Conservation (phyloP, 768 basidiomycete genomes). For the Phaeotremella skinneri region DNA sequence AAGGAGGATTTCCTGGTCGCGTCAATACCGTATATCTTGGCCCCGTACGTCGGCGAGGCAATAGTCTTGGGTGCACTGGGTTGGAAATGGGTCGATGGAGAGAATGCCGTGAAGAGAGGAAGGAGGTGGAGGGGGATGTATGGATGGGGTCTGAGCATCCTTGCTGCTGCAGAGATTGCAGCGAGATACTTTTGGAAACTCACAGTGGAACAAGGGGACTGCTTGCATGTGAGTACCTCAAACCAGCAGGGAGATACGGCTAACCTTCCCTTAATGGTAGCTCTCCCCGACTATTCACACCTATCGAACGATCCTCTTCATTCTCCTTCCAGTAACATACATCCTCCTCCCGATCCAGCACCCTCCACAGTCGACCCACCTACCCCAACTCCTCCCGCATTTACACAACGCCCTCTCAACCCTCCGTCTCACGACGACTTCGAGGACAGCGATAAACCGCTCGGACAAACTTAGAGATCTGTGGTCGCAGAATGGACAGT, state of each 20-base stretch:
- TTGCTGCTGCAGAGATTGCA: constrained; percentile 21
- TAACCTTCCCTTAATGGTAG: constrained; percentile 11
- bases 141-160: constrained; percentile 23
- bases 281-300: constrained; percentile 32
- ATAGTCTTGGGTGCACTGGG: constrained; percentile 25
- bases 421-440: constrained; percentile 30
- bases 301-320: constrained; percentile 26
- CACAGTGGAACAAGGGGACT: constrained; percentile 31
- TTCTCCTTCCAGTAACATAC: constrained; percentile 27
- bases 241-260: background rate
- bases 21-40: constrained; percentile 20
- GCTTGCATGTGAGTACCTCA: constrained; percentile 27
- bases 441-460: constrained; percentile 13
- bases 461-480: constrained; percentile 7
- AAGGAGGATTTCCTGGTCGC: constrained; percentile 25
- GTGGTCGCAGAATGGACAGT: constrained; percentile 6
- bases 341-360: constrained; percentile 23
- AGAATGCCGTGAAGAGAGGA: constrained; percentile 1
- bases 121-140: constrained; percentile 22
- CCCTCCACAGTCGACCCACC: constrained; percentile 1
- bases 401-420: constrained; percentile 22
- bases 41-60: constrained; percentile 22
- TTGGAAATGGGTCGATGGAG: constrained; percentile 1
- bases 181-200: constrained; percentile 31
- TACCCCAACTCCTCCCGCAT: constrained; percentile 15